These are phyloP conservation scores for Trichophaea hybrida DNA, from an alignment of 2,329 filamentous ascomycete species.

Conservation along the genomic window DNA sequence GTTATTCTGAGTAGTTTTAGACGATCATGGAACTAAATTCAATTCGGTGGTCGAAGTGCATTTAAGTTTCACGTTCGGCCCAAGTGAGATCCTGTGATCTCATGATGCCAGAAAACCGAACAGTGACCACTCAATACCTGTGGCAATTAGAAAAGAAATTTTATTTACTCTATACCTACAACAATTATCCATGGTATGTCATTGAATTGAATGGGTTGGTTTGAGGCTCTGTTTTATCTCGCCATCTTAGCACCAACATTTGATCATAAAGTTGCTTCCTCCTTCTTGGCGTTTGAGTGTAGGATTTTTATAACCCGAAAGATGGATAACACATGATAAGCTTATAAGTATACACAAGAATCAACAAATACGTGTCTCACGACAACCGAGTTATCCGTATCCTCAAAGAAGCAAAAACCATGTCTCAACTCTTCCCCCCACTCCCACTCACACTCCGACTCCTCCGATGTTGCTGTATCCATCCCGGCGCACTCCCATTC, in stretches of 20 bases:
- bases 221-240: background rate
- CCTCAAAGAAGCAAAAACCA: background rate
- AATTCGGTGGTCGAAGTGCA: no score
- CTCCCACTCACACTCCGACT: background rate
- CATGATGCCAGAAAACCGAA: no score
- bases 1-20: no score
- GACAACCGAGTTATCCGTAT: background rate
- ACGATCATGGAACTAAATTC: no score
- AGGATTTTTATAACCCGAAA: background rate
- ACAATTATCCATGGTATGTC: no score
- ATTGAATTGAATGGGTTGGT: no score
- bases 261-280: background rate
- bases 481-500: background rate
- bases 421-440: background rate
- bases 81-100: no score
- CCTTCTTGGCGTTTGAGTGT: background rate
- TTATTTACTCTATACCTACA: background rate
- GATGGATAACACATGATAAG: background rate
- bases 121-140: no score
- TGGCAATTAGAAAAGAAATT: background rate
- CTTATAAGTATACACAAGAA: background rate
- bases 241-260: background rate
- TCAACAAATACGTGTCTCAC: background rate
- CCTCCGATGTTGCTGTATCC: background rate
- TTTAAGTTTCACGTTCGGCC: no score